A percentile compares a stretch with the other conserved stretches of the same genome.
phyloP scores from a whole-genome alignment of 768 basidiomycete species.

The Auricularia cornea region DNA sequence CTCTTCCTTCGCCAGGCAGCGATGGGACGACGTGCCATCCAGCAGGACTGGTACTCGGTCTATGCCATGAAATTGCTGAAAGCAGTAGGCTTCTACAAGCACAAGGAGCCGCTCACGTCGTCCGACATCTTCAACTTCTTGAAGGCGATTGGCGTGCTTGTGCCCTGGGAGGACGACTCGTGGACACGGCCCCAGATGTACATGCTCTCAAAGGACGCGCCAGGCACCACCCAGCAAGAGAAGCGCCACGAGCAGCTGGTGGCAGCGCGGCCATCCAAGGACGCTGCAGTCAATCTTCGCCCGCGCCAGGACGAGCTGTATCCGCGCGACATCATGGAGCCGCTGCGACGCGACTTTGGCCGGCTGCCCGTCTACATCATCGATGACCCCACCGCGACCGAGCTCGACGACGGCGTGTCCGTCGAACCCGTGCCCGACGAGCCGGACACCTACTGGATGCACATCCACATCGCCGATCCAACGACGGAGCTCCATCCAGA shows the following conservation, averaged over 20 bases:
- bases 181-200: slow-evolving; percentile 1
- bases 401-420: slow-evolving; percentile 92
- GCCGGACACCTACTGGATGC: slow-evolving; percentile 64
- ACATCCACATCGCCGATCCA: slow-evolving; percentile 91
- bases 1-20: slow-evolving; percentile 50
- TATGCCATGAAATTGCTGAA: slow-evolving; percentile 52
- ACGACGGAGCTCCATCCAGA: slow-evolving; percentile 66
- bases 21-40: slow-evolving; percentile 37
- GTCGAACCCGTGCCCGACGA: slow-evolving; percentile 59
- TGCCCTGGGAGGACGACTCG: slow-evolving; percentile 67
- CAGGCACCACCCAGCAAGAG: background rate
- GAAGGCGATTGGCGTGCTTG: slow-evolving; percentile 60
- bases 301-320: slow-evolving; percentile 61
- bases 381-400: slow-evolving; percentile 69
- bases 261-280: slow-evolving; percentile 26
- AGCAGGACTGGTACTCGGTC: slow-evolving; percentile 54
- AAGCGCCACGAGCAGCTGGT: slow-evolving; percentile 17
- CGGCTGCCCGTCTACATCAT: slow-evolving; percentile 75
- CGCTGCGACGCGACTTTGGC: slow-evolving; percentile 81
- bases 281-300: slow-evolving; percentile 18
- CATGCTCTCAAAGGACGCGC: background rate
- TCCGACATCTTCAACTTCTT: slow-evolving; percentile 41
- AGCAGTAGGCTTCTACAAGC: slow-evolving; percentile 33
- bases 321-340: slow-evolving; percentile 51
- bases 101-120: slow-evolving; percentile 22